Base-by-base conservation (phyloP, 805 yeast genomes). In the Metschnikowia shivogae region DNA sequence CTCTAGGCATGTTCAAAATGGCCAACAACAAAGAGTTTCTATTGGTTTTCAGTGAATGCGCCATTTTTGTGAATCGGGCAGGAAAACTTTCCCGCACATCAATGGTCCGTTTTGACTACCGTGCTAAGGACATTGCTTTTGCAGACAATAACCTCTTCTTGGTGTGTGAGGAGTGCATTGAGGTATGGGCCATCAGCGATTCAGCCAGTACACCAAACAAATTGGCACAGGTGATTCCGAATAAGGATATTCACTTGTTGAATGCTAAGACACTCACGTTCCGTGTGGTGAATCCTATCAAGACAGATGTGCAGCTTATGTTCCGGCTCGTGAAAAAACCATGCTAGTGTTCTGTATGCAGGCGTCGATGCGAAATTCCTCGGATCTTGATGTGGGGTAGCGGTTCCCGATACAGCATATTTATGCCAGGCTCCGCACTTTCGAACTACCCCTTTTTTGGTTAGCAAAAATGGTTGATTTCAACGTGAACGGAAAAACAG, bases 11-110 rank as follows among this genome's bases (percentile, higher is more conserved):
- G 74, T 82, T 77, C 58, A 78, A 79, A 55, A 67, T 84, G n/a
- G 62, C 70, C 7, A 77, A 78, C 39, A 69, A 76, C 42, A 64
- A 70, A 11, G 78, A 78, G 42, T 77, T 82, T 43, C 62, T 86
- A 11, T 60, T 86, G 37, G 84, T 86, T 31, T 88, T 86, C 65
- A 85, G 77, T 45, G 81, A 81, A 43, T 81, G 84, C 54, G 89
- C 87, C 4, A 67, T 87, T 2, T 81, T 81, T 46, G 74, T 82
- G 46, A 81, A 84, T 58, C 74, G 76, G 39, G 68, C 73, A 34
- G 86, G 86, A 3, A 73, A 73, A 49, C 66, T 81, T 32, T 72
- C 78, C 7, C 62, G 78, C 17, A 64, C 62, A 30, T 60, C 72
- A 6, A 58, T 70, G 32, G 60, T 81, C 3, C 62, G 66, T 46